phyloP scores from a whole-genome alignment of 2,329 filamentous ascomycete genomes.

The Coniella vitis region DNA sequence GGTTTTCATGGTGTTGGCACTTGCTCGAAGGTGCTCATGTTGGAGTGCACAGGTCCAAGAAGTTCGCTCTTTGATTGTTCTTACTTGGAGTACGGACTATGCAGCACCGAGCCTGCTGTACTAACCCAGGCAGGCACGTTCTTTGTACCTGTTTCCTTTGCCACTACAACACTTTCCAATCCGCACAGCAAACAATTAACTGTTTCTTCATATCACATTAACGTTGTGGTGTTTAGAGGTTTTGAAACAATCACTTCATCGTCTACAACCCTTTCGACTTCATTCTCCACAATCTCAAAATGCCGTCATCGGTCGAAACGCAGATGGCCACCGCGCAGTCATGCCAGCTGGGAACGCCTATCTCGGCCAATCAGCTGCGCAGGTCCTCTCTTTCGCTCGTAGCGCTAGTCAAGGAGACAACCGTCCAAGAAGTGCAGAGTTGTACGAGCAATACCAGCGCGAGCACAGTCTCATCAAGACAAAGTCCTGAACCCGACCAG shows the following conservation, averaged over 20 bases:
- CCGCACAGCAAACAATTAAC: too few relatives aligned
- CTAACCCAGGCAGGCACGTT: too few relatives aligned
- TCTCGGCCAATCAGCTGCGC: neutral
- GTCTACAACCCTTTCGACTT: too few relatives aligned
- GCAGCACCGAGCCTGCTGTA: too few relatives aligned
- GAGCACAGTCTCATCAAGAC: neutral
- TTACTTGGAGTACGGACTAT: too few relatives aligned
- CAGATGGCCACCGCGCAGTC: neutral
- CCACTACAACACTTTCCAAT: too few relatives aligned
- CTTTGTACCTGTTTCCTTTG: too few relatives aligned
- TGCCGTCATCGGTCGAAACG: constrained; percentile 3
- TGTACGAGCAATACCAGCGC: neutral
- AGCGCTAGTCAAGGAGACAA: constrained; percentile 1
- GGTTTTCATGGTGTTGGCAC: neutral
- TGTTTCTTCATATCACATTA: too few relatives aligned
- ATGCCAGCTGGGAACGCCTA: neutral
- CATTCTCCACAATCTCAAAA: neutral
- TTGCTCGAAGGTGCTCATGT: too few relatives aligned
- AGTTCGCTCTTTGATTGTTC: too few relatives aligned
- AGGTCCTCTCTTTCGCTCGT: neutral
- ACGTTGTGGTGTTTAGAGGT: too few relatives aligned
- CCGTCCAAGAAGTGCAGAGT: constrained; percentile 4
- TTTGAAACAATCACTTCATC: neutral
- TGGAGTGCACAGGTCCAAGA: too few relatives aligned
- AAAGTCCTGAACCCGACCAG: neutral